phyloP scores from a whole-genome alignment of 352 stramenopile genomes.

The Globisporangium orthogonon region DNA sequence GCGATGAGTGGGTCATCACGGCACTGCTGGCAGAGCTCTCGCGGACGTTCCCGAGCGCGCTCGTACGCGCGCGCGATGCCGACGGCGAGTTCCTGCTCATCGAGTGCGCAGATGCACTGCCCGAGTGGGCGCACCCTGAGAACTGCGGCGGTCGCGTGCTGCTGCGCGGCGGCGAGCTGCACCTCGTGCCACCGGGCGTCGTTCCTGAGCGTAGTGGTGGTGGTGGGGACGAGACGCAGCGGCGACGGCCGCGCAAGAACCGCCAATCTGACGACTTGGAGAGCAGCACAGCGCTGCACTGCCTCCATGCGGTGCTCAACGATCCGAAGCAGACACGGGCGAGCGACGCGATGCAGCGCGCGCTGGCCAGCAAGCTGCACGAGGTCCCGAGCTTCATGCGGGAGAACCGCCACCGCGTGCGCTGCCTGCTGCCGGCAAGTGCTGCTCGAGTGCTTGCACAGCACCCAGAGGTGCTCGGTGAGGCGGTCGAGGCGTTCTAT shows the following conservation, averaged over 20 bases:
- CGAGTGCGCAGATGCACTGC: constrained; percentile 59
- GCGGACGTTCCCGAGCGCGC: constrained; percentile 18
- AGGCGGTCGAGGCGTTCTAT: constrained; percentile 69
- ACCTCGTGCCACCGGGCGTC: constrained; percentile 33
- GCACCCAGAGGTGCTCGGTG: constrained; percentile 25
- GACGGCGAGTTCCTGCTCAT: constrained; percentile 80
- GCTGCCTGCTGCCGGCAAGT: constrained; percentile 34
- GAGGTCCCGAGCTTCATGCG: constrained; percentile 32
- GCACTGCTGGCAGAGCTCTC: constrained; percentile 46
- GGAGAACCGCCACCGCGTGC: constrained; percentile 42
- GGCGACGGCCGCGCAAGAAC: background rate
- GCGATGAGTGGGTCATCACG: constrained; percentile 66
- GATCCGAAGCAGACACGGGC: constrained; percentile 13
- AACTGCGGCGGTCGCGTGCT: constrained; percentile 45
- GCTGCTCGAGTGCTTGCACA: constrained; percentile 26
- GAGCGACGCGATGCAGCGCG: constrained; percentile 29
- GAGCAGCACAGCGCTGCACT: background rate
- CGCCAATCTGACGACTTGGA: background rate
- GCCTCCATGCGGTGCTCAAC: constrained; percentile 8
- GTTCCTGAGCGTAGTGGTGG: constrained; percentile 15
- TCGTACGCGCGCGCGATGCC: constrained; percentile 34
- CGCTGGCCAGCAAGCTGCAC: constrained; percentile 30
- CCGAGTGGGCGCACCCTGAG: constrained; percentile 60
- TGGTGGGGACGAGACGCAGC: background rate
- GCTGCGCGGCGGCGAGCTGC: constrained; percentile 27